Conservation (phyloP, 2,329 filamentous ascomycete species). For the Stagonosporopsis vannaccii region DNA sequence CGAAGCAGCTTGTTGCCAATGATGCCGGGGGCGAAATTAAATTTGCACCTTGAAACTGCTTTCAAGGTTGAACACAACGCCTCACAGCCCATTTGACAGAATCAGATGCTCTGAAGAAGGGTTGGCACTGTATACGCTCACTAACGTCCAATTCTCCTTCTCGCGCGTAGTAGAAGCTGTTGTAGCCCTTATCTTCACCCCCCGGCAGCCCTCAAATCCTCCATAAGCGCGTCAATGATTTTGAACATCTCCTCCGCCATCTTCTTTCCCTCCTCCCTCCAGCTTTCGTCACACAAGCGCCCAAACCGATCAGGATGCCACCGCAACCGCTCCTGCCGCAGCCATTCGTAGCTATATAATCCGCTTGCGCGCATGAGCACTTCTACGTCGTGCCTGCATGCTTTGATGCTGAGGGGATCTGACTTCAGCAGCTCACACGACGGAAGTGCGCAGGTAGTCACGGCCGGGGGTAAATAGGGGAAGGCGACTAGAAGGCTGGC, state of each 20-base stretch:
- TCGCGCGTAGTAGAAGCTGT: too few relatives aligned
- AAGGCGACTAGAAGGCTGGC: slow-evolving; percentile 34
- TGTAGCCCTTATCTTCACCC: background rate
- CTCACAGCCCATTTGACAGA: too few relatives aligned
- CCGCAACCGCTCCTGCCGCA: slow-evolving; percentile 43
- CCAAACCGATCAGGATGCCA: slow-evolving; percentile 51
- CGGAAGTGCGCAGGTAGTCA: slow-evolving; percentile 33
- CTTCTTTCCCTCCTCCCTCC: slow-evolving; percentile 40
- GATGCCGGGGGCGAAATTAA: background rate
- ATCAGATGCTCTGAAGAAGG: too few relatives aligned
- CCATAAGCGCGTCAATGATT: slow-evolving; percentile 41
- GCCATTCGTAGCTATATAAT: slow-evolving; percentile 46
- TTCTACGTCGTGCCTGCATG: slow-evolving; percentile 48
- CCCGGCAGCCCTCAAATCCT: slow-evolving; percentile 17
- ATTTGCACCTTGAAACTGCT: too few relatives aligned
- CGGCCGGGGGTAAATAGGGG: slow-evolving; percentile 37
- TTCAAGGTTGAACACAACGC: too few relatives aligned
- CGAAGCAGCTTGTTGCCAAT: background rate
- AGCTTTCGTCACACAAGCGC: slow-evolving; percentile 41
- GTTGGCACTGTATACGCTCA: too few relatives aligned
- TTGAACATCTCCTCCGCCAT: slow-evolving; percentile 50
- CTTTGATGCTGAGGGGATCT: slow-evolving; percentile 33
- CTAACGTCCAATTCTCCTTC: too few relatives aligned
- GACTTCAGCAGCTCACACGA: slow-evolving; percentile 35
- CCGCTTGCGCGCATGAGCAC: slow-evolving; percentile 40